Percentiles rank a stretch among this genome's conserved stretches.
These are phyloP conservation scores for Neonothopanus nambi DNA, from an alignment of 1,284 basidiomycete species.

Conservation along the genomic window DNA sequence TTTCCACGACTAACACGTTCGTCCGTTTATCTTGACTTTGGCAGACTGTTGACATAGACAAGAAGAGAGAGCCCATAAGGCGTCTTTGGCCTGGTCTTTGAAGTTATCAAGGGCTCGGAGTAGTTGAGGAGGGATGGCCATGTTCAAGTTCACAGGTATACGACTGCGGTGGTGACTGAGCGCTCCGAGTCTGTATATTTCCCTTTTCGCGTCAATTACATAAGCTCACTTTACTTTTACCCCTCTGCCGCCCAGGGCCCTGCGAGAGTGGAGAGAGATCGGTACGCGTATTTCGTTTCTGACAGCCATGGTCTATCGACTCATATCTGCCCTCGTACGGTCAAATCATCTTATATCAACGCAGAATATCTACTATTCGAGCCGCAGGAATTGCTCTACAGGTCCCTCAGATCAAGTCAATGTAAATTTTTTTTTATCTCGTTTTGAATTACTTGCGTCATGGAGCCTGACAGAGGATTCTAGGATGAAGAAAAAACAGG, in stretches of 20 bases:
- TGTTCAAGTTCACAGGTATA: conserved; percentile 22
- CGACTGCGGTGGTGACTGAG: background rate
- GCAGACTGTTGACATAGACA: conserved; percentile 72
- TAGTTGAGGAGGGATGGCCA: conserved; percentile 37
- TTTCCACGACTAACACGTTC: conserved; percentile 68
- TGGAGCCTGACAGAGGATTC: background rate
- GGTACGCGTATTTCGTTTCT: background rate
- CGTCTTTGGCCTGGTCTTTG: conserved; percentile 77
- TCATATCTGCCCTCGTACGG: background rate
- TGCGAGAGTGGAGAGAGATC: too few relatives aligned
- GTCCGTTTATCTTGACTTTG: conserved; percentile 90
- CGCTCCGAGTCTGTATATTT: background rate
- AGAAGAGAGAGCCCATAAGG: conserved; percentile 74
- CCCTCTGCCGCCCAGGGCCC: too few relatives aligned
- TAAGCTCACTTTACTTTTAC: background rate
- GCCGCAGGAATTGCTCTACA: background rate
- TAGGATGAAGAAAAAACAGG: background rate
- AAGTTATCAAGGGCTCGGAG: conserved; percentile 57
- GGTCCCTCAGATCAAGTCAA: background rate
- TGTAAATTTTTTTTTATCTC: background rate
- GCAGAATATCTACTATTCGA: background rate
- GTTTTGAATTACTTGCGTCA: background rate
- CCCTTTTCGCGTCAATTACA: too few relatives aligned
- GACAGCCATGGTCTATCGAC: background rate
- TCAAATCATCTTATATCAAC: background rate